phyloP scores from a whole-genome alignment of 2,329 filamentous ascomycete species.

The Nemania serpens region DNA sequence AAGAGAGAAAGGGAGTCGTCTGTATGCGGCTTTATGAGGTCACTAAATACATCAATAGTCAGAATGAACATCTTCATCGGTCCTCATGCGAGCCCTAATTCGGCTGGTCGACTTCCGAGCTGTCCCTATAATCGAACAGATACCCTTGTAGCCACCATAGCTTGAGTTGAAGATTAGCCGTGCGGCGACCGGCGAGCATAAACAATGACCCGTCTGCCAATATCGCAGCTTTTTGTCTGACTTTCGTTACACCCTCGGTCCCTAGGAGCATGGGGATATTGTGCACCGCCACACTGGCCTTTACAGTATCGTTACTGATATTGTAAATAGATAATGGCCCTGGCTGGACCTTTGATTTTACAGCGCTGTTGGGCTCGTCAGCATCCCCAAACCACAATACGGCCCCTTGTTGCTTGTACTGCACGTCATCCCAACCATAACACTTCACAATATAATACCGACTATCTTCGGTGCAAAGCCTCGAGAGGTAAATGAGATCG shows the following conservation, averaged over 20 bases:
- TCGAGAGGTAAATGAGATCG: conserved; percentile 49
- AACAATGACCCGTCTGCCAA: conserved; percentile 48
- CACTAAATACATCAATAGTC: not conserved
- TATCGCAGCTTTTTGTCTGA: conserved; percentile 44
- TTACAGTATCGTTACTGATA: conserved; percentile 42
- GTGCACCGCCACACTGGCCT: conserved; percentile 54
- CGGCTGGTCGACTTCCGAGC: not conserved
- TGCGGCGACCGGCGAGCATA: conserved; percentile 50
- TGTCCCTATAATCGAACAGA: conserved; percentile 38
- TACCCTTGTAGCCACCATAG: conserved; percentile 66
- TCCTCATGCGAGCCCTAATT: not conserved
- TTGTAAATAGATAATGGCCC: conserved; percentile 53
- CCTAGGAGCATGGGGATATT: conserved; percentile 59
- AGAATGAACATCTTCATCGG: not conserved
- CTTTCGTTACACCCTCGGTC: conserved; percentile 45
- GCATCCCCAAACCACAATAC: conserved; percentile 49
- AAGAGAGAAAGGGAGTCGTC: too few species aligned
- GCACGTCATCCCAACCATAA: conserved; percentile 49
- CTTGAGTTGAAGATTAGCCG: conserved; percentile 51
- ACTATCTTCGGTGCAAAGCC: conserved; percentile 34
- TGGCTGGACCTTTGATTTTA: conserved; percentile 27
- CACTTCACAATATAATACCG: conserved; percentile 50
- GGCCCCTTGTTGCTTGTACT: conserved; percentile 48
- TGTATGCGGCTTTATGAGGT: not conserved
- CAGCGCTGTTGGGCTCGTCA: conserved; percentile 1